Conservation (phyloP, 2,329 filamentous ascomycete genomes). For the Calonectria hongkongensis region DNA sequence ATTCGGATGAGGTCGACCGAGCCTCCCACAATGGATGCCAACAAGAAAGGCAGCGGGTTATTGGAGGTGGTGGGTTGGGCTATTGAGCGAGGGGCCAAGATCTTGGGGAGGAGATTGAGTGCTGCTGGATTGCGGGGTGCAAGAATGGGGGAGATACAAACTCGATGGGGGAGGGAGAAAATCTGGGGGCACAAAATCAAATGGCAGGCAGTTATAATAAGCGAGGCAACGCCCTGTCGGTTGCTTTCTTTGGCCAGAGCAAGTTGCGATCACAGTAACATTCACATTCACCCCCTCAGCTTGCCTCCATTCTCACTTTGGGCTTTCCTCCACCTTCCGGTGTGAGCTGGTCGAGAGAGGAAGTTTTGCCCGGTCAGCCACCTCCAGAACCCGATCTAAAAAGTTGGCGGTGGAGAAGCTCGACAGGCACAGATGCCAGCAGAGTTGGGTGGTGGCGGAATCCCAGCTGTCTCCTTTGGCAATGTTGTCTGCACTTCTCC, state of each 20-base stretch:
- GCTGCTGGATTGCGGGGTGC: constrained; percentile 36
- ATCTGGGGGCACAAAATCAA: constrained; percentile 26
- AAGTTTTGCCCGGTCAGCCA: not conserved
- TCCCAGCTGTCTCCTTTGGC: not conserved
- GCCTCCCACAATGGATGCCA: not conserved
- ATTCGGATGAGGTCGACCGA: constrained; percentile 35
- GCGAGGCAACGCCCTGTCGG: constrained; percentile 5
- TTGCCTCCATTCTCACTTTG: constrained; percentile 4
- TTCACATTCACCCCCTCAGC: constrained; percentile 4
- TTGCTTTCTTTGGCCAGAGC: not conserved
- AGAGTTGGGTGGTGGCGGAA: not conserved
- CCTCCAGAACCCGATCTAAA: not conserved
- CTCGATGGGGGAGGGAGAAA: constrained; percentile 33
- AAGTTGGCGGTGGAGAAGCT: not conserved
- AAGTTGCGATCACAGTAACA: not conserved
- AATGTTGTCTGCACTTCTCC: constrained; percentile 18
- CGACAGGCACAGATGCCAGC: constrained; percentile 1
- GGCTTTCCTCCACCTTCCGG: not conserved
- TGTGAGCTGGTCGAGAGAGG: not conserved
- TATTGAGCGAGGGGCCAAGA: constrained; percentile 12
- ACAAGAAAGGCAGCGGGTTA: not conserved
- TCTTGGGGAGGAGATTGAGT: constrained; percentile 31
- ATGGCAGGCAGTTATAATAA: constrained; percentile 24
- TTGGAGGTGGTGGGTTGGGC: constrained; percentile 2
- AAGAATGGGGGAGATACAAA: constrained; percentile 33